Evolutionary conservation across 257 asterid genomes (phyloP).

Genomic region (Solanum paucissectum): DNA sequence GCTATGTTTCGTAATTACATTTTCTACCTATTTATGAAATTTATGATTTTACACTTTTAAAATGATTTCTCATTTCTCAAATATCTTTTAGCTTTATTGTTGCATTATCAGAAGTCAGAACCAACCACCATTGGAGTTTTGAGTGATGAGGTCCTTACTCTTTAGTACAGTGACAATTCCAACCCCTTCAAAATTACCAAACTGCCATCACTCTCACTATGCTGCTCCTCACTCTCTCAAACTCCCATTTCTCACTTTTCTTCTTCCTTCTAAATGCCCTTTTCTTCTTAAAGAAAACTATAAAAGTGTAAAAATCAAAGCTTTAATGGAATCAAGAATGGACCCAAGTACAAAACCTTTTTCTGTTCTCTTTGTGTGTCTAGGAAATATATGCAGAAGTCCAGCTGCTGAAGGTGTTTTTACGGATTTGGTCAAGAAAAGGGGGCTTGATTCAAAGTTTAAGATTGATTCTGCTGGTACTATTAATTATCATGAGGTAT

Average conservation of each 20-base stretch:
- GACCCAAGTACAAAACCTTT: slow-evolving; percentile 35
- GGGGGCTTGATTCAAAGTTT: slow-evolving; percentile 23
- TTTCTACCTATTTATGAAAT: background rate
- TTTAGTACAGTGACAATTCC: background rate
- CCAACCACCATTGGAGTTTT: background rate
- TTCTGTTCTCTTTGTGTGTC: slow-evolving; percentile 81
- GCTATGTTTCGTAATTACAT: background rate
- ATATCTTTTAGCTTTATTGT: background rate
- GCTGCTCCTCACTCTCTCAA: background rate
- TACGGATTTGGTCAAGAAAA: slow-evolving; percentile 50
- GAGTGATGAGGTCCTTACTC: slow-evolving; percentile 38
- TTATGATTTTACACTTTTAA: background rate
- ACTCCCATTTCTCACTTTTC: slow-evolving; percentile 12
- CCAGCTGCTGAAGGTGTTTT: slow-evolving; percentile 99
- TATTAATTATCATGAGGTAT: background rate
- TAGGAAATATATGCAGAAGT: slow-evolving; percentile 92
- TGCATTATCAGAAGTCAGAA: background rate
- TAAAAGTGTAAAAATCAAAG: slow-evolving; percentile 11
- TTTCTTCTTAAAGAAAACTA: slow-evolving; percentile 8
- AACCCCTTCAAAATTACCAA: slow-evolving; percentile 8
- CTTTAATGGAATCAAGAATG: slow-evolving; percentile 46
- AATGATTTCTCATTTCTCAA: background rate
- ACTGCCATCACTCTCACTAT: slow-evolving; percentile 1
- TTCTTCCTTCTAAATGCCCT: slow-evolving; percentile 6
- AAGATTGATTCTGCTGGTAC: slow-evolving; percentile 24